A percentile compares a stretch with the other conserved stretches of the same genome.
Evolutionary conservation across 2,329 filamentous ascomycete genomes (phyloP).

Genomic region (Dactylella cylindrospora): DNA sequence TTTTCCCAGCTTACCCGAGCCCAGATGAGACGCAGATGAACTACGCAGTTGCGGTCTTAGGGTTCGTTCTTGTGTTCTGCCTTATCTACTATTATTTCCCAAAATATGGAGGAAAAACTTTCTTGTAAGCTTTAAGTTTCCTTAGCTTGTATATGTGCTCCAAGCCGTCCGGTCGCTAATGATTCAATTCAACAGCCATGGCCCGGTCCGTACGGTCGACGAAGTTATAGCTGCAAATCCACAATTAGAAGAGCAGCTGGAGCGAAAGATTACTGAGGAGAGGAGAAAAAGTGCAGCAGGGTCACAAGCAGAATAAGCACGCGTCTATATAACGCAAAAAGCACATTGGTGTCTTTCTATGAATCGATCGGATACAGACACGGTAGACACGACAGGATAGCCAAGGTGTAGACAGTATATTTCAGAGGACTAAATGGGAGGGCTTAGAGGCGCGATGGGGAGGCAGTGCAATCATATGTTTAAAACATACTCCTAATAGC

Average conservation of each 20-base stretch:
- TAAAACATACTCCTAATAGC: no score
- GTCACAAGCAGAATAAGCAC: not conserved
- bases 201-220: constrained; percentile 17
- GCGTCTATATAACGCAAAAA: not conserved
- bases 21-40: constrained; percentile 49
- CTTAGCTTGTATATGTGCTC: not conserved
- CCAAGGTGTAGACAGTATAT: no score
- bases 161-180: no score
- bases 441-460: no score
- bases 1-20: constrained; percentile 49
- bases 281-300: not conserved
- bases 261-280: not conserved
- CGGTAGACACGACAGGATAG: not conserved
- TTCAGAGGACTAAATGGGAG: no score
- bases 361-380: not conserved
- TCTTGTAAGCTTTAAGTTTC: constrained; percentile 45
- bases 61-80: constrained; percentile 50
- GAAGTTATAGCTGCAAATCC: not conserved
- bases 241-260: not conserved
- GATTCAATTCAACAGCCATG: constrained; percentile 3
- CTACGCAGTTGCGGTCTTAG: constrained; percentile 50
- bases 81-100: constrained; percentile 50
- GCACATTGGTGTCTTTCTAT: not conserved
- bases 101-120: constrained; percentile 49
- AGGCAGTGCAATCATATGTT: no score